These are phyloP conservation scores for Chenopodium quinoa DNA, from an alignment of 148 eudicot genomes.

Conservation along the genomic window DNA sequence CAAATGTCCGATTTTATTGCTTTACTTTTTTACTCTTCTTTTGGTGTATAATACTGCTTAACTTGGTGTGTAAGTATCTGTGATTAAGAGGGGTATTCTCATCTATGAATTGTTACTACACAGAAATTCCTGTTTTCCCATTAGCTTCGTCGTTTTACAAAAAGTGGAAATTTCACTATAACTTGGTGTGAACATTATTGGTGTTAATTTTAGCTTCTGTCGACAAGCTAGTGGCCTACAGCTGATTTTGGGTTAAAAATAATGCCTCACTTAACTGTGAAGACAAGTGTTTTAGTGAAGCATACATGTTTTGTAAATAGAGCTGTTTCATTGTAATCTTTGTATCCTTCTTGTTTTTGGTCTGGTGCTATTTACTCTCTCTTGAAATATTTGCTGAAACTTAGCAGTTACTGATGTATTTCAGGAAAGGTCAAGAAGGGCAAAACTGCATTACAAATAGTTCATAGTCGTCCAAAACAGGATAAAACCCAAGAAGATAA, in stretches of 20 bases:
- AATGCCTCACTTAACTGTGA: not conserved
- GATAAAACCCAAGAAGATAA: constrained; percentile 45
- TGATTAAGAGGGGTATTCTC: no score
- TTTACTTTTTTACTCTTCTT: no score
- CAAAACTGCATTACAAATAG: constrained; percentile 42
- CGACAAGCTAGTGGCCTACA: not conserved
- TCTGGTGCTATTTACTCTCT: constrained; percentile 2
- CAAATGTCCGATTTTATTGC: no score
- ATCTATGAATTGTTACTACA: no score
- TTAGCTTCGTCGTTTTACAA: no score
- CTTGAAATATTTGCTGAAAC: not conserved
- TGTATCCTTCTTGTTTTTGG: not conserved
- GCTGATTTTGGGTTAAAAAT: not conserved
- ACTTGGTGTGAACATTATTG: not conserved
- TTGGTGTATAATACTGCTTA: no score
- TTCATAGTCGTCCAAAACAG: constrained; percentile 56
- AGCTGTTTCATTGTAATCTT: not conserved
- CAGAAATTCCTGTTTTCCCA: not conserved
- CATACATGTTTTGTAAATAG: not conserved
- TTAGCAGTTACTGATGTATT: constrained; percentile 4
- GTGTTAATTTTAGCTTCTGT: not conserved
- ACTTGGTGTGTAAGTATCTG: no score
- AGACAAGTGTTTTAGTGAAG: not conserved
- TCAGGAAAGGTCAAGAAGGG: constrained; percentile 88
- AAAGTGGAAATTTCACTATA: no score